A percentile compares a stretch with the other conserved stretches of the same genome.
These are phyloP conservation scores for Tetrahymena borealis DNA, from an alignment of 73 alveolate genomes.

Conservation along the genomic window DNA sequence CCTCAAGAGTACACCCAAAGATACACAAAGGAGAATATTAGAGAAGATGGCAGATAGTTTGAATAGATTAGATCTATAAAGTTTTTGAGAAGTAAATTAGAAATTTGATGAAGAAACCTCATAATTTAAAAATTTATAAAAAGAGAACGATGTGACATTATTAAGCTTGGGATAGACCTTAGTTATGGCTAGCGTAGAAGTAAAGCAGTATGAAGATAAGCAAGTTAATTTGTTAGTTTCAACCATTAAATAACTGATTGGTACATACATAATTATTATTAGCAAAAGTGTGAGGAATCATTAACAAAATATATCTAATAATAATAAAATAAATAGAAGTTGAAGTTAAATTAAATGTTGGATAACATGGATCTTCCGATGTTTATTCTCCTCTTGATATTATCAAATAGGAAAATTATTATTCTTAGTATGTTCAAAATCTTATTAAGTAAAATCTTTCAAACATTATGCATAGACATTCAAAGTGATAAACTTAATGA, in stretches of 20 bases:
- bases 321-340: background rate
- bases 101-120: background rate
- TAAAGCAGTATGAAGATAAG: background rate
- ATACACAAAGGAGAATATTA: background rate
- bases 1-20: background rate
- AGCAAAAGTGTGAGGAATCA: background rate
- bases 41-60: constrained; percentile 3
- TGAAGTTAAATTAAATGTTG: background rate
- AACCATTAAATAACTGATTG: background rate
- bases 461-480: background rate
- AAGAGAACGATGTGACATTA: background rate
- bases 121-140: background rate
- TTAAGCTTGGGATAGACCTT: background rate
- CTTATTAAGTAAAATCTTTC: background rate
- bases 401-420: background rate
- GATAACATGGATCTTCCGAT: background rate
- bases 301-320: background rate
- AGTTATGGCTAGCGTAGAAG: background rate
- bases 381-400: background rate
- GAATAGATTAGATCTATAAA: background rate
- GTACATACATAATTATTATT: background rate
- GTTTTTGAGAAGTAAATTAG: background rate
- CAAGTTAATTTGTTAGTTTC: background rate
- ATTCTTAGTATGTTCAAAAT: background rate
- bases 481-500: too few relatives aligned